Conservation (phyloP, 1,139 yeast species). For the Meyerozyma carpophila region DNA sequence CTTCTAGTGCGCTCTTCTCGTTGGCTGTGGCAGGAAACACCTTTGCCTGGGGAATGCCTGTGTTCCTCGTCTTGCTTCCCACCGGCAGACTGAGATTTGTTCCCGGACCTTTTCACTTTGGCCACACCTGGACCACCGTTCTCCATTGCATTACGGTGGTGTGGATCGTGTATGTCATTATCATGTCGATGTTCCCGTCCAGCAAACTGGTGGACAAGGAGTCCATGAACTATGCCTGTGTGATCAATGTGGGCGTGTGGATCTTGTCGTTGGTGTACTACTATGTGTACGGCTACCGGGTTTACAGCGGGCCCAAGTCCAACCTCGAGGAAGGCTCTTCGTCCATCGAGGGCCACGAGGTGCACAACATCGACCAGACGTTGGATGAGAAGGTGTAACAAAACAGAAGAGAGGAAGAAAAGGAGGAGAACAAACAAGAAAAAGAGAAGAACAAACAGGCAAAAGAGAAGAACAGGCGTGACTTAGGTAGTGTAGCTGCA, state of each 20-base stretch:
- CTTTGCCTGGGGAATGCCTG: slow-evolving; percentile 31
- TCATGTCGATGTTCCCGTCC: slow-evolving; percentile 38
- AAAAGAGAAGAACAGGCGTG: not conserved
- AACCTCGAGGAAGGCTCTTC: slow-evolving; percentile 18
- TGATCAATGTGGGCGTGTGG: slow-evolving; percentile 34
- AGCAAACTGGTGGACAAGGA: slow-evolving; percentile 19
- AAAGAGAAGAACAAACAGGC: not conserved
- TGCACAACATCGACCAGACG: slow-evolving; percentile 6
- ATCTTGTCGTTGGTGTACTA: slow-evolving; percentile 21
- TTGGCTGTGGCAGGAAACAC: slow-evolving; percentile 44
- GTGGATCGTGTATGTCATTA: slow-evolving; percentile 28
- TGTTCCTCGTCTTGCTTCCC: slow-evolving; percentile 36
- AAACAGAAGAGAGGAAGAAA: no score
- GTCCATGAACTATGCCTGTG: slow-evolving; percentile 34
- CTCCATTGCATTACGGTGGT: slow-evolving; percentile 13
- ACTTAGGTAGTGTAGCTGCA: no score
- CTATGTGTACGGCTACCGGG: slow-evolving; percentile 23
- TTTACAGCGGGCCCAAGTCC: slow-evolving; percentile 33
- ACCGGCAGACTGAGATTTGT: slow-evolving; percentile 11
- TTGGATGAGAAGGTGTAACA: not conserved
- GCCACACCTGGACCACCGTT: slow-evolving; percentile 17
- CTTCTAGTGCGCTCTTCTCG: slow-evolving; percentile 44
- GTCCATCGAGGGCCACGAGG: slow-evolving; percentile 4
- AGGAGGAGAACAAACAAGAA: not conserved
- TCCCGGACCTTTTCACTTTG: slow-evolving; percentile 31